Evolutionary conservation across 352 stramenopile species (phyloP).

Genomic region (Phytophthora megakarya): DNA sequence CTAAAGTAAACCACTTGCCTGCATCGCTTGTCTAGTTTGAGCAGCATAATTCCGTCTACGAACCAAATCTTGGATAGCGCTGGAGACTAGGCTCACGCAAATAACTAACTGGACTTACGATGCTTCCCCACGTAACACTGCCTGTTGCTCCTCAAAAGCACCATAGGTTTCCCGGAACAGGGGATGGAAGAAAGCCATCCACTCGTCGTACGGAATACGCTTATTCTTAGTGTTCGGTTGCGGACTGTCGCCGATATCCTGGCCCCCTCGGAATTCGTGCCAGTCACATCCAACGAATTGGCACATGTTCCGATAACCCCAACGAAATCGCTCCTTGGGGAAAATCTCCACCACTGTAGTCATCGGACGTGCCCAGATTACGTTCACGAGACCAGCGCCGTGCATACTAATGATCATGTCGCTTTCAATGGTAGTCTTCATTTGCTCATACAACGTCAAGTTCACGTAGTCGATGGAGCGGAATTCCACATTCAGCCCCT

Average conservation of each 20-base stretch:
- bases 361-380: slow-evolving; percentile 60
- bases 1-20: slow-evolving; percentile 20
- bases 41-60: not conserved
- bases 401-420: slow-evolving; percentile 87
- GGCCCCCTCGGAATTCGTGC: slow-evolving; percentile 56
- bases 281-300: slow-evolving; percentile 74
- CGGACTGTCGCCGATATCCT: slow-evolving; percentile 37
- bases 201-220: slow-evolving; percentile 54
- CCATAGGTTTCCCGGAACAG: slow-evolving; percentile 39
- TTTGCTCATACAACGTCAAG: slow-evolving; percentile 62
- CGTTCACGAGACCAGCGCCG: slow-evolving; percentile 80
- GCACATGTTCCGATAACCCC: slow-evolving; percentile 81
- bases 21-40: not conserved
- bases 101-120: slow-evolving; percentile 30
- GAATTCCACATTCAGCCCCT: slow-evolving; percentile 45
- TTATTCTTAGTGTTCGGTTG: slow-evolving; percentile 57
- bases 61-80: not conserved
- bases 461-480: slow-evolving; percentile 72
- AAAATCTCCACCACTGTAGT: slow-evolving; percentile 82
- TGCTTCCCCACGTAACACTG: slow-evolving; percentile 20
- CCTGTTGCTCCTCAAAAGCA: slow-evolving; percentile 30
- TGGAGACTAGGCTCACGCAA: slow-evolving; percentile 14
- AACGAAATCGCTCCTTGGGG: slow-evolving; percentile 51
- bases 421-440: slow-evolving; percentile 62
- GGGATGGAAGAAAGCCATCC: slow-evolving; percentile 58